Percentiles rank a stretch among this genome's conserved stretches.
Conservation (phyloP, 371 early-diverging fungal genomes). For the Haplosporangium sp. region DNA sequence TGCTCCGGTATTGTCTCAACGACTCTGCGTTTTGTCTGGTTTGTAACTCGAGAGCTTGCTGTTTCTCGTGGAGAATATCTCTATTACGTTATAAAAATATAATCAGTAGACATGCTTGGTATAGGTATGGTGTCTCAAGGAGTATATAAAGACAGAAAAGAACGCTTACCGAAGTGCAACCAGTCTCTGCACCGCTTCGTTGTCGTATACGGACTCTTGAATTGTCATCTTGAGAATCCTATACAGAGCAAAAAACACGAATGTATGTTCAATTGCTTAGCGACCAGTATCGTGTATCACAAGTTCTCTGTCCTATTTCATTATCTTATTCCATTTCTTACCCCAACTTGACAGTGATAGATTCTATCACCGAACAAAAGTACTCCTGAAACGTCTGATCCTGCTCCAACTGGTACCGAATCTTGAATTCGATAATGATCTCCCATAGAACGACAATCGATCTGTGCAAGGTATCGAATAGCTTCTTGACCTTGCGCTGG, state of each 20-base stretch:
- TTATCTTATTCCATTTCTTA: slow-evolving; percentile 8
- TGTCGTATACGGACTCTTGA: slow-evolving; percentile 21
- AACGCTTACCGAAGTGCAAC: slow-evolving; percentile 19
- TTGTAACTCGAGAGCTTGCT: slow-evolving; percentile 10
- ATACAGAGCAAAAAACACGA: not conserved
- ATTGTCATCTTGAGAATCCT: slow-evolving; percentile 17
- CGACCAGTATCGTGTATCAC: too few species aligned
- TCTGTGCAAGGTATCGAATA: slow-evolving; percentile 30
- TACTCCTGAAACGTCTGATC: slow-evolving; percentile 34
- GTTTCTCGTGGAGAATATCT: slow-evolving; percentile 10
- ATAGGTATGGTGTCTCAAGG: not conserved
- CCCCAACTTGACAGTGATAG: slow-evolving; percentile 26
- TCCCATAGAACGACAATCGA: slow-evolving; percentile 34
- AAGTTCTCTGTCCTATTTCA: too few species aligned
- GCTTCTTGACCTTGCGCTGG: slow-evolving; percentile 2
- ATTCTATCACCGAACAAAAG: slow-evolving; percentile 24
- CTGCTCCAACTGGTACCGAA: slow-evolving; percentile 32
- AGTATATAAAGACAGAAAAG: not conserved
- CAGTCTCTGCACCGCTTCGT: slow-evolving; percentile 10
- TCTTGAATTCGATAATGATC: slow-evolving; percentile 31
- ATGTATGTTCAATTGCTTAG: not conserved
- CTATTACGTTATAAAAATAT: slow-evolving; percentile 7
- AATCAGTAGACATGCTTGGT: not conserved
- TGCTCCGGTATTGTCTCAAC: slow-evolving; percentile 25
- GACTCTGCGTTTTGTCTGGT: slow-evolving; percentile 21